Evolutionary conservation across 2,329 filamentous ascomycete species (phyloP).

Genomic region (Eutypa lata): DNA sequence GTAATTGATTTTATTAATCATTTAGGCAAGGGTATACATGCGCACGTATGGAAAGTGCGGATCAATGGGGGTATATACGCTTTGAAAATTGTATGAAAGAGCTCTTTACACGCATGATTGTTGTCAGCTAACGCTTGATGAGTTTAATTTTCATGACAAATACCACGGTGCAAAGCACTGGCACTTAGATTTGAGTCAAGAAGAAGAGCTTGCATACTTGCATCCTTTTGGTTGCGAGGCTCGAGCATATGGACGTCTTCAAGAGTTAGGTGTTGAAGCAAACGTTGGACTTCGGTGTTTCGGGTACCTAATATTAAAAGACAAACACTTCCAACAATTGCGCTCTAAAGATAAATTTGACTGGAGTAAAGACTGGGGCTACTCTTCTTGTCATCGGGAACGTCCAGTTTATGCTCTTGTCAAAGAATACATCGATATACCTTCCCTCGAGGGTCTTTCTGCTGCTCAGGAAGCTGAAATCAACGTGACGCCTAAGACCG

Average conservation of each 20-base stretch:
- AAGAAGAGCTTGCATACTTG: constrained; percentile 1
- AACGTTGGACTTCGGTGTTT: background rate
- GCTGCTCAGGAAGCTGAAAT: background rate
- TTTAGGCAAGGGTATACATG: constrained; percentile 1
- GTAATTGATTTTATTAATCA: constrained; percentile 2
- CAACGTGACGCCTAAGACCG: background rate
- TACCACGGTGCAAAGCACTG: background rate
- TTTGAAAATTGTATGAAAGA: constrained; percentile 6
- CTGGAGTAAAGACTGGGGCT: constrained; percentile 4
- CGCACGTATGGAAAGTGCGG: constrained; percentile 7
- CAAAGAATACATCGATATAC: constrained; percentile 1
- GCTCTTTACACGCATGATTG: background rate
- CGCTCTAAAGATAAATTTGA: background rate
- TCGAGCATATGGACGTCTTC: constrained; percentile 2
- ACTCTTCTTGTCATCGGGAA: background rate
- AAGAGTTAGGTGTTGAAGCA: constrained; percentile 1
- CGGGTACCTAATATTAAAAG: constrained; percentile 1
- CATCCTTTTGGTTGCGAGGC: constrained; percentile 5
- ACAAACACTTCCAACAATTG: background rate
- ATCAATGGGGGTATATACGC: constrained; percentile 2
- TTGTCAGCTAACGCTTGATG: background rate
- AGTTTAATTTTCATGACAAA: constrained; percentile 1
- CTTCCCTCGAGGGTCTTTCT: background rate
- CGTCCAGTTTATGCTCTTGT: constrained; percentile 1
- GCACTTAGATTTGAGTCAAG: background rate